phyloP scores from a whole-genome alignment of 2,329 filamentous ascomycete genomes.

The Trichoderma cornu-damae region DNA sequence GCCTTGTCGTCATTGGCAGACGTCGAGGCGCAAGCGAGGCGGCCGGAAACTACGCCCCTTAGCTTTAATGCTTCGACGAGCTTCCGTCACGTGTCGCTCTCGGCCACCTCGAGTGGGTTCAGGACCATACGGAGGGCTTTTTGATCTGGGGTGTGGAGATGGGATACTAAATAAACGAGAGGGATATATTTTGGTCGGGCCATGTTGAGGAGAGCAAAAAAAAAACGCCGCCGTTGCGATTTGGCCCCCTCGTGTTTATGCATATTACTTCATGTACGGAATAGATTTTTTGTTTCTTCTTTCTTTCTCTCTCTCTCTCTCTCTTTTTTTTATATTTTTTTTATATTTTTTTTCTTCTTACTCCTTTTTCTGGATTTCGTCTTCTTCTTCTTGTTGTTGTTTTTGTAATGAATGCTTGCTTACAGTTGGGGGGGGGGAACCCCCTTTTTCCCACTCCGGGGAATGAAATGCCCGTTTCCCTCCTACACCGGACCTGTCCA shows the following conservation, averaged over 20 bases:
- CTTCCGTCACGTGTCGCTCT: not conserved
- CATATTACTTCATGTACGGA: not conserved
- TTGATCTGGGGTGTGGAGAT: not conserved
- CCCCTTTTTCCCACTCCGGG: not conserved
- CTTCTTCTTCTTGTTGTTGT: not conserved
- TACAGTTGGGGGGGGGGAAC: too few species aligned
- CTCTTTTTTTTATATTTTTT: too few species aligned
- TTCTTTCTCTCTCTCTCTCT: not conserved
- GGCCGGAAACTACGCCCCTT: not conserved
- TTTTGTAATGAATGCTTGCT: too few species aligned
- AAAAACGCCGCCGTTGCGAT: not conserved
- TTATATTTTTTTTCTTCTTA: not conserved
- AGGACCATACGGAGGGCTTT: conserved; percentile 23
- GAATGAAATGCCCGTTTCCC: not conserved
- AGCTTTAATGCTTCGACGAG: not conserved
- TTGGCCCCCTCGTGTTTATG: not conserved
- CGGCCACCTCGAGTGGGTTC: conserved; percentile 22
- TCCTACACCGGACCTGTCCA: not conserved
- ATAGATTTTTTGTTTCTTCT: not conserved
- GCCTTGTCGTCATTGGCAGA: not conserved
- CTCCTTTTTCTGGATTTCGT: not conserved
- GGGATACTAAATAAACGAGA: conserved; percentile 13
- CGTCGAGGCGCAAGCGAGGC: not conserved
- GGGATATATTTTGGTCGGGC: not conserved
- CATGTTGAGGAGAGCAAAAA: not conserved